A percentile compares a stretch with the other conserved stretches of the same genome.
Evolutionary conservation across 306 rosid genomes (phyloP).

Genomic region (Vigna radiata): DNA sequence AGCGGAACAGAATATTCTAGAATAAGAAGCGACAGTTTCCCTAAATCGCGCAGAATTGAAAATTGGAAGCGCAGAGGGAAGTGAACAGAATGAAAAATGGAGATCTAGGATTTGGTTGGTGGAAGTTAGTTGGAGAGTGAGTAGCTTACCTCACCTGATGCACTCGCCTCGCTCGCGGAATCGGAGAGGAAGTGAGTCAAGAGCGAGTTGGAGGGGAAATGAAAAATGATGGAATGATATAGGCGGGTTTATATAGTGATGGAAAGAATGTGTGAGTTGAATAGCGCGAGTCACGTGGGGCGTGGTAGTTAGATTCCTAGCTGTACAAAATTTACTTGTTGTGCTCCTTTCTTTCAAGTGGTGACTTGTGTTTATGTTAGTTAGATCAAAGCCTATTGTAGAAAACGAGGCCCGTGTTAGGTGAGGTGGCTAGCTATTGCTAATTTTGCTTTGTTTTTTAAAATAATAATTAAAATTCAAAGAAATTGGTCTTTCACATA

Average conservation of each 20-base stretch:
- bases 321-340: conserved; percentile 36
- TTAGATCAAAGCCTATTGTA: neutral
- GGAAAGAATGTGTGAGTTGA: conserved; percentile 30
- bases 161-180: conserved; percentile 23
- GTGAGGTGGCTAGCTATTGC: conserved; percentile 1
- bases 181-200: conserved; percentile 26
- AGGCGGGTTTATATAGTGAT: conserved; percentile 45
- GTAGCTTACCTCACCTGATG: conserved; percentile 45
- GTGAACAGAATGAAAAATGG: neutral
- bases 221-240: conserved; percentile 1
- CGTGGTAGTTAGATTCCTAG: conserved; percentile 57
- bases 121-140: conserved; percentile 32
- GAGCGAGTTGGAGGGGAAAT: conserved; percentile 33
- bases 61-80: neutral
- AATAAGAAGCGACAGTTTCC: neutral
- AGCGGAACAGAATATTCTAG: conserved; percentile 7
- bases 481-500: no score
- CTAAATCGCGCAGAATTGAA: neutral
- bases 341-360: no score
- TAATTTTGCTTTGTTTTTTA: neutral
- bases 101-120: conserved; percentile 40
- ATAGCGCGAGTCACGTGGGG: conserved; percentile 58
- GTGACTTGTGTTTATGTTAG: neutral
- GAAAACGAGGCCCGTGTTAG: conserved; percentile 1
- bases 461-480: no score